Conservation (phyloP, 441 rosid genomes). For the Geranium incanum region DNA sequence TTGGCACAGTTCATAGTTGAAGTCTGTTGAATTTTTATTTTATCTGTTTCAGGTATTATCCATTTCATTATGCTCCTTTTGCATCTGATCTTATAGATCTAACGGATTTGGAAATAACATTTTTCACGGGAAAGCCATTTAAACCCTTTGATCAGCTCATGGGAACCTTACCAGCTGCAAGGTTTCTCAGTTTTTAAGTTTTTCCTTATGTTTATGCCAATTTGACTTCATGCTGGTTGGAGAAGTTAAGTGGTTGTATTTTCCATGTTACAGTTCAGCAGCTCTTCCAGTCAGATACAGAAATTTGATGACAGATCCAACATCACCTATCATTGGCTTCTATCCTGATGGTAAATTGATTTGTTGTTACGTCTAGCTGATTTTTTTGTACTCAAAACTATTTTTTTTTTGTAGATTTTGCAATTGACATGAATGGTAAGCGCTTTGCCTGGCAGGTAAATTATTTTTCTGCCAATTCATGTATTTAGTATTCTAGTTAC, state of each 20-base stretch:
- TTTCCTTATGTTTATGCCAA: background rate
- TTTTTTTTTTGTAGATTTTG: conserved; percentile 58
- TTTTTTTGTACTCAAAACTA: conserved; percentile 16
- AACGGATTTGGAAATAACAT: conserved; percentile 71
- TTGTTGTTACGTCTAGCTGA: conserved; percentile 13
- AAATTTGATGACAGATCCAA: conserved; percentile 75
- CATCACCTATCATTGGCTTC: conserved; percentile 64
- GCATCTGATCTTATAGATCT: conserved; percentile 89
- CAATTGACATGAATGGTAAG: conserved; percentile 95
- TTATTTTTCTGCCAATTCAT: conserved; percentile 13
- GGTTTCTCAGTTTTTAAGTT: conserved; percentile 34
- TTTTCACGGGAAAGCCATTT: conserved; percentile 82
- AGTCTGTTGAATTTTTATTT: conserved; percentile 3
- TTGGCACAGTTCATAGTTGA: background rate
- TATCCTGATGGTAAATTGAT: conserved; percentile 65
- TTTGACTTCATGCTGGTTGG: background rate
- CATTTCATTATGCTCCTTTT: conserved; percentile 97
- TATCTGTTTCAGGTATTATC: conserved; percentile 74
- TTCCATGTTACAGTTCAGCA: conserved; percentile 50
- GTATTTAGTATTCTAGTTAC: background rate
- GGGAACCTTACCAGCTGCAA: conserved; percentile 96
- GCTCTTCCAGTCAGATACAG: conserved; percentile 76
- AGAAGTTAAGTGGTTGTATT: conserved; percentile 17
- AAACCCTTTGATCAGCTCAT: conserved; percentile 97
- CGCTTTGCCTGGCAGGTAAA: conserved; percentile 94